Evolutionary conservation across 2,329 filamentous ascomycete genomes (phyloP).

Genomic region (Fonsecaea monophora): DNA sequence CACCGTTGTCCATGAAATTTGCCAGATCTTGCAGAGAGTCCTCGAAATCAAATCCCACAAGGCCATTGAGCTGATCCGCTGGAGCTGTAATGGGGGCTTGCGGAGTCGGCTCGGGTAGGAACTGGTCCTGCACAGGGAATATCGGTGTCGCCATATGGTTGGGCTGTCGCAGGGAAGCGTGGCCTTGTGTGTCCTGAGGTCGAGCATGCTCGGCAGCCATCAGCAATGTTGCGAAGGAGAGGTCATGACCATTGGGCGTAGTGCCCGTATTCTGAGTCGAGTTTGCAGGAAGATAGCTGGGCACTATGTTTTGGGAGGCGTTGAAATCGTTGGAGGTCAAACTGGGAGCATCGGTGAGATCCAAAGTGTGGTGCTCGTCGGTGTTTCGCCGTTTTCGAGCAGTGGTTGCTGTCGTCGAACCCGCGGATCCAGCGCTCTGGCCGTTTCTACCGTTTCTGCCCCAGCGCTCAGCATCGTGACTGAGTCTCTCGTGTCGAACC

Average conservation of each 20-base stretch:
- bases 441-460: constrained; percentile 32
- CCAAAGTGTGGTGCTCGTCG: constrained; percentile 12
- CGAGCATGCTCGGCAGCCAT: constrained; percentile 52
- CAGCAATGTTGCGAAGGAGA: constrained; percentile 49
- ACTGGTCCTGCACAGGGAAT: constrained; percentile 28
- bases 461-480: constrained; percentile 43
- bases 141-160: constrained; percentile 24
- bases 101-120: constrained; percentile 48
- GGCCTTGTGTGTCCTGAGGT: constrained; percentile 45
- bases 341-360: constrained; percentile 19
- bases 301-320: constrained; percentile 35
- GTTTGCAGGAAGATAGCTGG: constrained; percentile 25
- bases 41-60: constrained; percentile 39
- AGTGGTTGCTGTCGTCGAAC: constrained; percentile 7
- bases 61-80: constrained; percentile 46
- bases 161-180: constrained; percentile 24
- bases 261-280: constrained; percentile 14
- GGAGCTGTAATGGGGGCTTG: constrained; percentile 46
- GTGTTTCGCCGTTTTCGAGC: constrained; percentile 20
- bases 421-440: constrained; percentile 41
- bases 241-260: constrained; percentile 38
- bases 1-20: constrained; percentile 49
- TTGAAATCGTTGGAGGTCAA: constrained; percentile 21
- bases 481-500: constrained; percentile 50
- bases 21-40: constrained; percentile 49